Base-by-base conservation (phyloP, 441 rosid genomes). In the Theobroma grandiflorum region DNA sequence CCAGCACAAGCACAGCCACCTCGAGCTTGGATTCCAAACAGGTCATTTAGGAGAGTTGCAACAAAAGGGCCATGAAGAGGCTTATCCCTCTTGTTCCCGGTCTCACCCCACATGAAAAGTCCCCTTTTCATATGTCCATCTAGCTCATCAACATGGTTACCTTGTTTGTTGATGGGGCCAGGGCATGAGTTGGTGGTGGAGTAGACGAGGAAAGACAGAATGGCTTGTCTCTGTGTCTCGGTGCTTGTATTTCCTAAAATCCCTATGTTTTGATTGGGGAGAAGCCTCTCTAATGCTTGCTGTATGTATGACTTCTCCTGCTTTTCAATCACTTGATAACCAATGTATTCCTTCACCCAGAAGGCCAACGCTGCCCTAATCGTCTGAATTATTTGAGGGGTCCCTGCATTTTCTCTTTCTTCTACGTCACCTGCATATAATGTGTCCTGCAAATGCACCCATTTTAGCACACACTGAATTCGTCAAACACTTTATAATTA, bases 1-100 rank as follows among this genome's bases (percentile, higher is more conserved):
- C 86, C 89, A 11, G 96, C 93, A 79, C 94, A 92, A 42, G 90
- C 96, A 26, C 94, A 88, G 0, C 96, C 94, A 2, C 91, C 96
- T 53, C 96, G 83, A 2, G 93, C 88, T 55, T 90, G 96, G 66
- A 92, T 86, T 43, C 96, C 96, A 31, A 92, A 92, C 50, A 92
- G 83, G 77, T 92, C 91, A 74, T 87, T 92, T 74, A 92, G 87
- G 42, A 92, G 83, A 14, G 78, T 74, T 16, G 93, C 91, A 2
- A 91, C 88, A 58, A 89, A 90, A 10, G 88, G 76, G 3, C 96
- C 94, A 62, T 88, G 88, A 8, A 92, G 93, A 55, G 94, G 93
- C 81, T 91, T 92, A 59, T 43, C 91, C 50, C 81, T 84, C 69
- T 57, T 62, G 67, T 74, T 82, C 35, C 88, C 87, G 0, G 26